Percentiles rank a stretch among this genome's conserved stretches.
Conservation (phyloP, 2,329 filamentous ascomycete genomes). For the Xylariomycetidae sp. region DNA sequence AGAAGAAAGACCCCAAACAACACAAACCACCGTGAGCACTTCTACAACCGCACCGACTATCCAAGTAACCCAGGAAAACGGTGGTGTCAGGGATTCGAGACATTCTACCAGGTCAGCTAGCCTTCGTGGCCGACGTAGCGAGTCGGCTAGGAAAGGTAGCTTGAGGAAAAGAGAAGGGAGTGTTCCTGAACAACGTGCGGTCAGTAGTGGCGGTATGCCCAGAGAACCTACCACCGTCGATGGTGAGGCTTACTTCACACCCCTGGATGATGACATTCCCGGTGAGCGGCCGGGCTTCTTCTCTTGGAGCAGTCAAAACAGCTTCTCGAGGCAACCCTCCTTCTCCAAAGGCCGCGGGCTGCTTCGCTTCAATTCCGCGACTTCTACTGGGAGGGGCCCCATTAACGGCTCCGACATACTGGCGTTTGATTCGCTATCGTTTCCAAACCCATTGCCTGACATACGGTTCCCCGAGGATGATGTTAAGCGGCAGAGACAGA, state of each 20-base stretch:
- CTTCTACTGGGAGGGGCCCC: constrained; percentile 36
- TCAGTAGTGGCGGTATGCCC: constrained; percentile 36
- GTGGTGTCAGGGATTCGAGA: constrained; percentile 32
- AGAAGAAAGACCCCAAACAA: constrained; percentile 37
- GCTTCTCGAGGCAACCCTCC: constrained; percentile 35
- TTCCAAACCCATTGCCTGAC: constrained; percentile 44
- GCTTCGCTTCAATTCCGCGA: constrained; percentile 41
- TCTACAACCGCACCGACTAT: constrained; percentile 65
- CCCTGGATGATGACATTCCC: constrained; percentile 34
- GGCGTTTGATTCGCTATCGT: constrained; percentile 37
- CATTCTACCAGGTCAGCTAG: constrained; percentile 32
- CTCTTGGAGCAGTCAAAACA: constrained; percentile 35
- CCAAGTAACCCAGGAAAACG: constrained; percentile 67
- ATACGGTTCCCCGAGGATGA: constrained; percentile 53
- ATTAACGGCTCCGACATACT: constrained; percentile 36
- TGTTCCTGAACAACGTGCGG: constrained; percentile 39
- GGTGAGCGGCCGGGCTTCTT: constrained; percentile 39
- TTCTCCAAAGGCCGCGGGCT: constrained; percentile 39
- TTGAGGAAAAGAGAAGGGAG: constrained; percentile 50
- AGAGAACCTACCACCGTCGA: constrained; percentile 41
- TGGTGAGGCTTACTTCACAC: constrained; percentile 47
- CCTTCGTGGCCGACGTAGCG: constrained; percentile 39
- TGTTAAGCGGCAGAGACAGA: constrained; percentile 43
- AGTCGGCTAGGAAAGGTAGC: constrained; percentile 45
- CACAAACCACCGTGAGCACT: constrained; percentile 36